A percentile compares a stretch with the other conserved stretches of the same genome.
These are phyloP conservation scores for Suillus discolor DNA, from an alignment of 768 basidiomycete species.

Conservation along the genomic window DNA sequence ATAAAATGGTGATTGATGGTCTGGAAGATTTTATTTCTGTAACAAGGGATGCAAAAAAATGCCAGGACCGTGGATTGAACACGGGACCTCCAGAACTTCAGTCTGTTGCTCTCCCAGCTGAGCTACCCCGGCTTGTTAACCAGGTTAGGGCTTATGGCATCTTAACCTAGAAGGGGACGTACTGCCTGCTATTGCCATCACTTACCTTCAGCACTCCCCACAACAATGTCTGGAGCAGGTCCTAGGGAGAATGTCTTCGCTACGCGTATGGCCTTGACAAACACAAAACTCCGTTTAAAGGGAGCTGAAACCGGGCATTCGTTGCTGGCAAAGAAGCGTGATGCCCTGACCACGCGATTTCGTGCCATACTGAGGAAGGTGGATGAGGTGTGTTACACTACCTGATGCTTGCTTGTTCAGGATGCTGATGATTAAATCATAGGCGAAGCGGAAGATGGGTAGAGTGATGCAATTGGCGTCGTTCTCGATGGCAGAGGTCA, in stretches of 20 bases:
- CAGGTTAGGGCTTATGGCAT: neutral
- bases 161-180: neutral
- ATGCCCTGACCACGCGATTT: constrained; percentile 94
- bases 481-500: constrained; percentile 98
- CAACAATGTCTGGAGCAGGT: constrained; percentile 84
- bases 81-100: constrained; percentile 74
- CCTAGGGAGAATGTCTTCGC: constrained; percentile 94
- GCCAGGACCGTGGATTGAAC: constrained; percentile 81
- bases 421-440: constrained; percentile 24
- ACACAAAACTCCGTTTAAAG: constrained; percentile 88
- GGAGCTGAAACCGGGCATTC: constrained; percentile 95
- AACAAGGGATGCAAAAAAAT: constrained; percentile 32
- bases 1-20: neutral
- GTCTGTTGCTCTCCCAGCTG: constrained; percentile 79
- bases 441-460: constrained; percentile 99
- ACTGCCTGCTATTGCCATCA: neutral
- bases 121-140: constrained; percentile 59
- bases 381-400: constrained; percentile 76
- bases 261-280: constrained; percentile 95
- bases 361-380: constrained; percentile 93
- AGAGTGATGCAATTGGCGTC: constrained; percentile 98
- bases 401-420: neutral
- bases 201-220: constrained; percentile 10
- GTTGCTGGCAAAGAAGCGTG: constrained; percentile 94
- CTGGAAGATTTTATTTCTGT: neutral